phyloP scores from a whole-genome alignment of 2,329 filamentous ascomycete species.

The Fusarium albosuccineum region DNA sequence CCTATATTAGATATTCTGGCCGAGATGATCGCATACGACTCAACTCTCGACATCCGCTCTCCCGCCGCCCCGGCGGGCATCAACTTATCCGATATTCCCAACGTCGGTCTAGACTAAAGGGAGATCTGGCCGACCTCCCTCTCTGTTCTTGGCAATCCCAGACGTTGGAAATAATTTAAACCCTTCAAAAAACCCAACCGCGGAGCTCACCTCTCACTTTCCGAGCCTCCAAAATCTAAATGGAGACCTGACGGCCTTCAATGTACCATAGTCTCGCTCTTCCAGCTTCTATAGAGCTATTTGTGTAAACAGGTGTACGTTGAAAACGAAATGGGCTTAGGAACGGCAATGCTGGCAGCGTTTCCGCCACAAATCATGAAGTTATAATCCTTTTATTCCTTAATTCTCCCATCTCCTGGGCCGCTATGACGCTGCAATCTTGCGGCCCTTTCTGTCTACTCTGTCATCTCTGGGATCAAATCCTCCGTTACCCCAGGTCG shows the following conservation, averaged over 20 bases:
- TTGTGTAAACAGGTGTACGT: conserved; percentile 58
- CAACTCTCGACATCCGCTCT: conserved; percentile 72
- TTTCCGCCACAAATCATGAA: conserved; percentile 48
- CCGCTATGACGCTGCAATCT: conserved; percentile 58
- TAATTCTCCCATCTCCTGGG: conserved; percentile 5
- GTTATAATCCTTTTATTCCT: conserved; percentile 37
- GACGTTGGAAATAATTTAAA: conserved; percentile 39
- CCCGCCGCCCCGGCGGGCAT: conserved; percentile 52
- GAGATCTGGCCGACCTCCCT: conserved; percentile 30
- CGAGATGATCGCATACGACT: conserved; percentile 97
- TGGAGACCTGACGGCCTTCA: conserved; percentile 49
- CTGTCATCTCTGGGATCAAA: conserved; percentile 92
- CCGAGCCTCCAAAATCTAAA: conserved; percentile 37
- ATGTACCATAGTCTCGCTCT: conserved; percentile 59
- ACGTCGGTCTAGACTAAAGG: conserved; percentile 67
- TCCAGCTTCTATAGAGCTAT: conserved; percentile 53
- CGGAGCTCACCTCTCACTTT: conserved; percentile 18
- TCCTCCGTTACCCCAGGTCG: conserved; percentile 91
- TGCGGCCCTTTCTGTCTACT: conserved; percentile 87
- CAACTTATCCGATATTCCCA: conserved; percentile 63
- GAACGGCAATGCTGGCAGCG: conserved; percentile 50
- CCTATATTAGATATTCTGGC: conserved; percentile 95
- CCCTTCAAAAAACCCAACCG: conserved; percentile 31
- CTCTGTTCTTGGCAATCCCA: conserved; percentile 38
- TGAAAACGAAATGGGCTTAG: conserved; percentile 49